Conservation (phyloP, 805 yeast species). For the Lipomyces lipofer region DNA sequence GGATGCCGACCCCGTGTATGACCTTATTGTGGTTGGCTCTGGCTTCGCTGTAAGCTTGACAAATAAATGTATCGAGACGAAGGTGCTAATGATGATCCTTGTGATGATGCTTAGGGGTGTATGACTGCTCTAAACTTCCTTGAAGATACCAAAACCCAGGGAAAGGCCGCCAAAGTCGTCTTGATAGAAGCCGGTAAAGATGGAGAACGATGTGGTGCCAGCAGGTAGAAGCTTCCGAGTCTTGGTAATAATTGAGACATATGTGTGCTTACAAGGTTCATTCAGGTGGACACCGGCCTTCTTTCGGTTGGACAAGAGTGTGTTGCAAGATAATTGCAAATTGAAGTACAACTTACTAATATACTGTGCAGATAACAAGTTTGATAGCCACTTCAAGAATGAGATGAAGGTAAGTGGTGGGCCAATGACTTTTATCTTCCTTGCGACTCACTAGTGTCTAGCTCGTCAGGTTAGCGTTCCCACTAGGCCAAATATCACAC, state of each 20-base stretch:
- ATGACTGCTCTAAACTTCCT: conserved; percentile 1
- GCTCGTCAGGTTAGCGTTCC: conserved; percentile 3
- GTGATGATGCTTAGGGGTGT: conserved; percentile 1
- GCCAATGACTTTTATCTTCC: background rate
- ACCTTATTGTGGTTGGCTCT: conserved; percentile 4
- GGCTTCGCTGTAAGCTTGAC: conserved; percentile 4
- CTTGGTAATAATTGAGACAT: background rate
- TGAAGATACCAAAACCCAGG: background rate
- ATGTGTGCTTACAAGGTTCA: background rate
- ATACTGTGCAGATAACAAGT: background rate
- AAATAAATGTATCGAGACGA: conserved; percentile 1
- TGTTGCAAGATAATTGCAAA: background rate
- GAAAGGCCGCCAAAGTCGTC: background rate
- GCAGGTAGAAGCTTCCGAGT: background rate
- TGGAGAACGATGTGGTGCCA: conserved; percentile 1
- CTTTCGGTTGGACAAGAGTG: conserved; percentile 1
- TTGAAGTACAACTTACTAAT: background rate
- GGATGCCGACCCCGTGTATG: conserved; percentile 2
- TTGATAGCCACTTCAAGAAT: background rate
- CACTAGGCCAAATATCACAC: background rate
- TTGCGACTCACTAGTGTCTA: background rate
- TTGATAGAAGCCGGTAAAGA: conserved; percentile 1
- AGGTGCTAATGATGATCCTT: background rate
- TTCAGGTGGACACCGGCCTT: conserved; percentile 4
- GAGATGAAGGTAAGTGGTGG: background rate